phyloP scores from a whole-genome alignment of 192 early-diverging fungal genomes.

The Podila minutissima region DNA sequence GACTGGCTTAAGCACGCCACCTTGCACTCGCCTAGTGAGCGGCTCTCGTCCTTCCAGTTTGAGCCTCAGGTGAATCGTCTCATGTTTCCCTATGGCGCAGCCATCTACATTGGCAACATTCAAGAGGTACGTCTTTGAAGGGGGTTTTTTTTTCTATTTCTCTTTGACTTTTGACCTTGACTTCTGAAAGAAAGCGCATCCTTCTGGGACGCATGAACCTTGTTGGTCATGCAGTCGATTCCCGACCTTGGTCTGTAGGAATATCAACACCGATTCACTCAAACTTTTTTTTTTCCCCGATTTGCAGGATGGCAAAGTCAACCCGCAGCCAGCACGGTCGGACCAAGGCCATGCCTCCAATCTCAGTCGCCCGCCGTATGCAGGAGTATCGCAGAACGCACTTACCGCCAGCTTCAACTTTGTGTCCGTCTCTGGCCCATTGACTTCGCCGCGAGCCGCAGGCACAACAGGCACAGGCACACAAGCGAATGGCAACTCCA shows the following conservation, averaged over 20 bases:
- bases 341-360: neutral
- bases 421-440: constrained; percentile 40
- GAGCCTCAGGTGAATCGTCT: constrained; percentile 36
- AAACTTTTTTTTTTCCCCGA: neutral
- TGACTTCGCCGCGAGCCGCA: constrained; percentile 20
- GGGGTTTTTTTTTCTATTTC: neutral
- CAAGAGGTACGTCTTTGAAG: constrained; percentile 19
- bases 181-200: neutral
- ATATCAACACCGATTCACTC: neutral
- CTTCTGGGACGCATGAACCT: too few species aligned
- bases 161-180: neutral
- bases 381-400: constrained; percentile 24
- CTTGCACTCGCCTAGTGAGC: constrained; percentile 24
- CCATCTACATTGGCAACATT: constrained; percentile 23
- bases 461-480: neutral
- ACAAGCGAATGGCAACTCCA: neutral
- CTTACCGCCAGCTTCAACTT: constrained; percentile 30
- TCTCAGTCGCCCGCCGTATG: constrained; percentile 9
- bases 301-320: constrained; percentile 33
- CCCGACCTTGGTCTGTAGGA: too few species aligned
- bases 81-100: constrained; percentile 45
- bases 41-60: constrained; percentile 36
- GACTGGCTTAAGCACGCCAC: constrained; percentile 28
- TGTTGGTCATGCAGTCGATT: too few species aligned
- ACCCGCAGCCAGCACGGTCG: constrained; percentile 21